Base-by-base conservation (phyloP, 164 flowering plant species). In the Chimonanthus salicifolius region DNA sequence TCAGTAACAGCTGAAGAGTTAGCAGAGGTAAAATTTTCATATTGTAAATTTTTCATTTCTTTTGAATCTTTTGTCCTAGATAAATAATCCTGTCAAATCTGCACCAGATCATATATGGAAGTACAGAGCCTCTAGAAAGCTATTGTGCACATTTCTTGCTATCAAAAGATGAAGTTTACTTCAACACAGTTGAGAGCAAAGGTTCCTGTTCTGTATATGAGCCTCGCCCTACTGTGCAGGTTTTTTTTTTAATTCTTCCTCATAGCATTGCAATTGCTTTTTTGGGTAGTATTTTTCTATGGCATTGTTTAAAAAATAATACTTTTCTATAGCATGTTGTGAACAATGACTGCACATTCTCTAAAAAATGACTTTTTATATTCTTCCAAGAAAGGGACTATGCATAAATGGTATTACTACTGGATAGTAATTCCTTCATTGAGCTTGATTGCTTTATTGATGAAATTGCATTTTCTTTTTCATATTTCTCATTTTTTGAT, bases 121-220 rank as follows among this genome's bases (percentile, higher is more conserved):
- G 89, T 77, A 73, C 76, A 74, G 95, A 89, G 69, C 90, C 99
- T 67, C 79, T 91, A 73, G 99, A 94, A 78, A 86, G 97, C 86
- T 94, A 94, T 76, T 90, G 91, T 81, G 89, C 97, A 11, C 97
- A 92, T 87, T 68, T 92, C 20, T 84, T 94, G 83, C 84, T 94
- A 63, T 90, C 99, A 69, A 88, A 84, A 75, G 97, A 94, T 87
- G 97, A 91, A 64, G 76, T 90, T 72, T 92, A 94, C 83, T 94
- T 94, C 85, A 85, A 85, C 50, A 81, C 83, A 68, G 74, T 83
- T 70, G 91, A 87, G 80, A 77, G 79, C 47, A 91, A 87, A 86
- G 96, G 95, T 62, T 82, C 72, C 43, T 74, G 70, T 66, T 79
- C 91, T 68, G 81, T 91, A 72, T 94, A 92, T 80, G 86, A 86